Conservation (phyloP, 2,329 filamentous ascomycete genomes). For the Penicillium sp. region DNA sequence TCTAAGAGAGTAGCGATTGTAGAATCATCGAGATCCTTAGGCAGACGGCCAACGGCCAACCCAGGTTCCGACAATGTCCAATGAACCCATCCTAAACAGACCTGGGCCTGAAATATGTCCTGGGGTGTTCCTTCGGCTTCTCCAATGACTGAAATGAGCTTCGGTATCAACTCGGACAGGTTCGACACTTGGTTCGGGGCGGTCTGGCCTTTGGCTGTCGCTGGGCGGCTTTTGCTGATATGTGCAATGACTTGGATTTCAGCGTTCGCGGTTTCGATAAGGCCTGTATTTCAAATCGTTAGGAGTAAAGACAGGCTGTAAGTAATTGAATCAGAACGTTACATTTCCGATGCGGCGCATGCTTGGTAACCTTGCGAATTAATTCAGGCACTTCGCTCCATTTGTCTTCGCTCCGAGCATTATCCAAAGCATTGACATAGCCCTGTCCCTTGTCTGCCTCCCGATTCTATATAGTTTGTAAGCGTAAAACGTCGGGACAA, state of each 20-base stretch:
- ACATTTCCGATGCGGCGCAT: conserved; percentile 84
- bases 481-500: not conserved
- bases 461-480: conserved; percentile 33
- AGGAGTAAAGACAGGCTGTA: conserved; percentile 16
- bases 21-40: conserved; percentile 57
- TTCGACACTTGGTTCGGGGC: conserved; percentile 34
- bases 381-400: conserved; percentile 87
- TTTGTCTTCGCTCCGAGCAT: conserved; percentile 79
- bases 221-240: conserved; percentile 33
- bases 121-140: conserved; percentile 51
- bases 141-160: conserved; percentile 52
- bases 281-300: conserved; percentile 48
- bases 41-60: conserved; percentile 59
- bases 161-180: conserved; percentile 37
- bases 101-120: conserved; percentile 69
- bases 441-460: conserved; percentile 71
- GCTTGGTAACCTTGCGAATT: conserved; percentile 89
- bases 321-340: conserved; percentile 28
- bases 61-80: conserved; percentile 70
- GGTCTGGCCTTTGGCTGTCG: conserved; percentile 23
- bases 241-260: conserved; percentile 63
- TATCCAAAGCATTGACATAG: conserved; percentile 79
- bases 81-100: conserved; percentile 81
- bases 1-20: conserved; percentile 52
- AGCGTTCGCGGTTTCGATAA: conserved; percentile 65